Evolutionary conservation across 1,139 yeast species (phyloP), one percentile per base, ranked within the genome.

Genomic region (Eremothecium gossypii): DNA sequence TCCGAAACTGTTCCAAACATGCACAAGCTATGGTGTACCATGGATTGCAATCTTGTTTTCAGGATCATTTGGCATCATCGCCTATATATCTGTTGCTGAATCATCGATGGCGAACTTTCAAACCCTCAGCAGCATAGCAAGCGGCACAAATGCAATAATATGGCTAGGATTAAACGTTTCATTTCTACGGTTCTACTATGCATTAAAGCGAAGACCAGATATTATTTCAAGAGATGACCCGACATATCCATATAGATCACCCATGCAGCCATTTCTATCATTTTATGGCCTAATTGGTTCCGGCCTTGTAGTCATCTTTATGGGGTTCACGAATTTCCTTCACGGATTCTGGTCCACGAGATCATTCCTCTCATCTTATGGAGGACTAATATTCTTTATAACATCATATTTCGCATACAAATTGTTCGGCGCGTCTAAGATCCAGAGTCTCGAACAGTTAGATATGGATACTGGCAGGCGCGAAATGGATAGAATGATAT

Each of bases 111-210:
- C 68, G 20, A 83, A 82, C 10, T 83, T 83, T 51, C 80, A 76
- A 49, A 72, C 80, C 53, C 62, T 84, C 42, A 72, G 81, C n/a
- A 73, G 78, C 52, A 67, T 83, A 39, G 77, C 83, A 45, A 78
- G 89, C 1, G 76, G 87, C 1, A 73, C 87, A 1, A 85, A 86
- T 0, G 71, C 83, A n/a, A 66, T 85, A 33, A 84, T 82, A 8
- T 85, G 95, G 95, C 76, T 79, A 47, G 84, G 91, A 7, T 78
- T 85, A 78, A 79, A 85, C 52, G 63, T 83, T 17, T 72, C 91
- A 0, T 85, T 73, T 55, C 66, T 85, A 28, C 61, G 95, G 39
- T 86, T 83, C 53, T 80, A 74, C 60, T 73, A 73, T 50, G 95
- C 93, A 0, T 64, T 85, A 43, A 69, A 76, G 51, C 64, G 70